Conservation (phyloP, 2,329 filamentous ascomycete genomes). For the Pyricularia grisea region DNA sequence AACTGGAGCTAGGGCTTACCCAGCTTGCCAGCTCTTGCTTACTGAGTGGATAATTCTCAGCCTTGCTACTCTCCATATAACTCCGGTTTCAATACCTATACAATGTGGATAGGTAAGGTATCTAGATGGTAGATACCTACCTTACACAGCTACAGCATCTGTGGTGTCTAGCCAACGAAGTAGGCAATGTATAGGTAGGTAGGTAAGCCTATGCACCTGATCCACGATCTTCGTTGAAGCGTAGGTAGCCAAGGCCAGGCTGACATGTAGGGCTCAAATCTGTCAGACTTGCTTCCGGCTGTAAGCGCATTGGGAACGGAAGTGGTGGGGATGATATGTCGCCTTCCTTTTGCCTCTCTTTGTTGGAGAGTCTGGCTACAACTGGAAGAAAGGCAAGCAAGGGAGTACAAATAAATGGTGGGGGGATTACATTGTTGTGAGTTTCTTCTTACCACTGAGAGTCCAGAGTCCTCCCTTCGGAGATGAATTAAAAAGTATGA, state of each 20-base stretch:
- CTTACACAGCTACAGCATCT: not conserved
- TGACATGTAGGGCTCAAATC: not conserved
- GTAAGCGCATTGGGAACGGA: not conserved
- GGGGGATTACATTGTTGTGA: not conserved
- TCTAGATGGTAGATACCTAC: not conserved
- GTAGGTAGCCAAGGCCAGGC: not conserved
- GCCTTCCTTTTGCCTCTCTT: not conserved
- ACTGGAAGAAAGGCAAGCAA: not conserved
- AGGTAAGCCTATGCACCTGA: not conserved
- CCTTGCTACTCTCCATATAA: not conserved
- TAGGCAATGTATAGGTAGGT: too few relatives aligned
- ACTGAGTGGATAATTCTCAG: not conserved
- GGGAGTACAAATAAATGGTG: too few relatives aligned
- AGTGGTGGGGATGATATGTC: not conserved
- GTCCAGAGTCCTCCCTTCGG: not conserved
- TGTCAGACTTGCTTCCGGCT: not conserved
- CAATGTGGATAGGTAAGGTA: too few relatives aligned
- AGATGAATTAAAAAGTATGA: not conserved
- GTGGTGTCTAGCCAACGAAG: not conserved
- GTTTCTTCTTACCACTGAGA: not conserved
- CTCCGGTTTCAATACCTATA: not conserved
- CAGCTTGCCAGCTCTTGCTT: not conserved
- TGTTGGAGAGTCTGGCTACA: not conserved
- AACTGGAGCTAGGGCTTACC: not conserved
- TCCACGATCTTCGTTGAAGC: not conserved